Evolutionary conservation across 371 early-diverging fungal genomes (phyloP).

Genomic region (Haplosporangium sp.): DNA sequence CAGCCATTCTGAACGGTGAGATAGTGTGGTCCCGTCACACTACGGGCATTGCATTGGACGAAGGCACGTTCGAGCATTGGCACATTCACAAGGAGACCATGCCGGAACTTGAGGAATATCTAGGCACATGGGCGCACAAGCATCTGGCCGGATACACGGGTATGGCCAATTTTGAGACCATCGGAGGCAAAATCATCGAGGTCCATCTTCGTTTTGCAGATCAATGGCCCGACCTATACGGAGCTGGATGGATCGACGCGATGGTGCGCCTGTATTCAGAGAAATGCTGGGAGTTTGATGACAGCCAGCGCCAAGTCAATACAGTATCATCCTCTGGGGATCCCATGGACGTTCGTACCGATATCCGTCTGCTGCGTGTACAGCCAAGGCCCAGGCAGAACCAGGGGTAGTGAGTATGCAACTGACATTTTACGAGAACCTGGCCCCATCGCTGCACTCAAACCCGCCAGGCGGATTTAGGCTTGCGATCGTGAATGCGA

Average conservation of each 20-base stretch:
- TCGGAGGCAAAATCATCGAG: conserved; percentile 23
- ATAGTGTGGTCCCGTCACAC: conserved; percentile 26
- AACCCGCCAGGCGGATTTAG: conserved; percentile 29
- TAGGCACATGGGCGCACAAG: conserved; percentile 10
- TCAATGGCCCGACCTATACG: conserved; percentile 32
- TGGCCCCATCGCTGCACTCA: conserved; percentile 1
- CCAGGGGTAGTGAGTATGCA: conserved; percentile 17
- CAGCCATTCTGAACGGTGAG: conserved; percentile 20
- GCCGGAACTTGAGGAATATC: conserved; percentile 18
- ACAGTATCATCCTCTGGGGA: conserved; percentile 21
- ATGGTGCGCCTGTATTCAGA: conserved; percentile 20
- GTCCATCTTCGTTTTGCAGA: conserved; percentile 20
- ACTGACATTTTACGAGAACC: conserved; percentile 17
- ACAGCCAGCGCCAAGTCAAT: conserved; percentile 11
- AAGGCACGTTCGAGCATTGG: conserved; percentile 26
- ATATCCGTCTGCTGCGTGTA: conserved; percentile 8
- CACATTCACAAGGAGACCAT: conserved; percentile 21
- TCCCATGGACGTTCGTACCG: conserved; percentile 8
- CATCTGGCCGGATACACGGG: conserved; percentile 27
- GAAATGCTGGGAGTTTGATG: conserved; percentile 14
- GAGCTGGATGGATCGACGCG: conserved; percentile 22
- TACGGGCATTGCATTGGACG: conserved; percentile 9
- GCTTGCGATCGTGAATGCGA: conserved; percentile 18
- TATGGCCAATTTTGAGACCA: conserved; percentile 31
- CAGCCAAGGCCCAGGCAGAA: conserved; percentile 5